Base-by-base conservation (phyloP, 495 filamentous ascomycete genomes). In the Daldinia loculata region DNA sequence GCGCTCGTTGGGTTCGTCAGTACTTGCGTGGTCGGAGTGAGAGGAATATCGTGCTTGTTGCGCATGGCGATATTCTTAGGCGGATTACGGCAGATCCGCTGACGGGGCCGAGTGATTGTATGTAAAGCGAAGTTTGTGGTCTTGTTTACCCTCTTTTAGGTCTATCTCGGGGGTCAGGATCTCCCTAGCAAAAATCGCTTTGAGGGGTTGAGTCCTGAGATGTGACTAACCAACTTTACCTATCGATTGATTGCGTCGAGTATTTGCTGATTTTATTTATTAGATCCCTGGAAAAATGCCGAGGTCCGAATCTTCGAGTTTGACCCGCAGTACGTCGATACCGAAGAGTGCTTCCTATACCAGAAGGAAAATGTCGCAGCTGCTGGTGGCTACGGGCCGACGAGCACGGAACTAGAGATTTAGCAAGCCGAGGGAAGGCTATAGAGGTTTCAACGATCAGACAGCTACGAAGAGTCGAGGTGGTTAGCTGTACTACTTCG, bases 301-400 rank as follows among this genome's bases (percentile, higher is more conserved):
- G 87, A 89, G 70, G 89, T 84, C 74, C 78, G 88, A 14, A 76
- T 89, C 45, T 89, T 88, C 69, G 85, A 86, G 6, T 87, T 88
- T 60, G 81, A 80, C 39, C 66, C 62, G 0, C 24, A 65, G 53
- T 70, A 48, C 32, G 70, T 70, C 22, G 55, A 68, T 32, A 55
- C 66, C 2, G 70, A 70, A 14, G 70, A 75, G 29, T 75, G 63
- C 70, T 75, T 30, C 36, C 19, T 75, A 26, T 67, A 66, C 24
- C 69, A 72, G 58, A 69, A 55, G 62, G 69, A 72, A 43, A n/a
- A 69, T 17, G 65, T 69, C 3, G 72, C 72, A n/a, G 73, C 70
- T n/a, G 61, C 74, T 2, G 70, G 70, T 2, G 73, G 70, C 26
- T 75, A 65, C 26, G 70, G 66, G 26, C 66, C 38, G 14, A 75